phyloP scores from a whole-genome alignment of 2,329 filamentous ascomycete genomes.

The Hymenoscyphus albidus region DNA sequence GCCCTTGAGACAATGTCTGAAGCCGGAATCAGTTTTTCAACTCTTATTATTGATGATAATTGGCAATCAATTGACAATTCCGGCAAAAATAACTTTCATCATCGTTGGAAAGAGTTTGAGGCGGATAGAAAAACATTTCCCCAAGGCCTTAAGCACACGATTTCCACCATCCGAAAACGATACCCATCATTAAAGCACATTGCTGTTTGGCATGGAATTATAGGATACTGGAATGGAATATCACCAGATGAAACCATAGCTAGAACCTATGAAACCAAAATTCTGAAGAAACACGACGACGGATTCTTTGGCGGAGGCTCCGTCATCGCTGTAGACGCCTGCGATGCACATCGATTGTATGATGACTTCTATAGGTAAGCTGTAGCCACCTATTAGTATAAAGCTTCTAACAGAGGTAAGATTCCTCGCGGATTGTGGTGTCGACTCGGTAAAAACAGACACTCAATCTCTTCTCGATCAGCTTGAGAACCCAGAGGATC shows the following conservation, averaged over 20 bases:
- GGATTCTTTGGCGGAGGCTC: slow-evolving; percentile 17
- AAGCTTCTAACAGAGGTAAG: slow-evolving; percentile 6
- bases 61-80: slow-evolving; percentile 17
- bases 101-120: slow-evolving; percentile 18
- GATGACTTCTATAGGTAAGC: slow-evolving; percentile 20
- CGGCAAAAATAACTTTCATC: slow-evolving; percentile 15
- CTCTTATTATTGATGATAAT: slow-evolving; percentile 21
- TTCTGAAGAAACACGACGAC: slow-evolving; percentile 14
- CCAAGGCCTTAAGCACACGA: slow-evolving; percentile 13
- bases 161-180: slow-evolving; percentile 4
- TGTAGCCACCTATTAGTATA: background rate
- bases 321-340: slow-evolving; percentile 12
- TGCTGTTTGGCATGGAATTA: slow-evolving; percentile 21
- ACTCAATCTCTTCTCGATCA: slow-evolving; percentile 18
- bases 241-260: slow-evolving; percentile 13
- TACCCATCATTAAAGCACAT: slow-evolving; percentile 18
- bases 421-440: slow-evolving; percentile 15
- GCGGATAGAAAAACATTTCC: slow-evolving; percentile 16
- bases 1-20: slow-evolving; percentile 12
- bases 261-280: slow-evolving; percentile 14
- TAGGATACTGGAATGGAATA: slow-evolving; percentile 21
- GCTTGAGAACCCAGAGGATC: slow-evolving; percentile 7
- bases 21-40: slow-evolving; percentile 16
- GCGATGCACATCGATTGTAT: slow-evolving; percentile 14
- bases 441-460: slow-evolving; percentile 17